Evolutionary conservation across 441 rosid genomes (phyloP).

Genomic region (Gossypium aridum): DNA sequence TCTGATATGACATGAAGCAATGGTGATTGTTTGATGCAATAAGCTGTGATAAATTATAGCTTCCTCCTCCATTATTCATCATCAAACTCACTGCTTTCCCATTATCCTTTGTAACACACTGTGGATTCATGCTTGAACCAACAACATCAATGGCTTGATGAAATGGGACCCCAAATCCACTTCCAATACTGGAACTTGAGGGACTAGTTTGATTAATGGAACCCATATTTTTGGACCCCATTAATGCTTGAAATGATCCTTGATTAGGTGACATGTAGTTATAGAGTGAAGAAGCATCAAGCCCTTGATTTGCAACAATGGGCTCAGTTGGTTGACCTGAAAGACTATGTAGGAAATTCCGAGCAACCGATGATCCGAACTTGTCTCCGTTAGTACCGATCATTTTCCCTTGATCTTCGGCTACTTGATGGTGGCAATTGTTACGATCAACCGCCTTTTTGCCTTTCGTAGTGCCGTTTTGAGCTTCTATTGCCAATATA

Average conservation of each 20-base stretch:
- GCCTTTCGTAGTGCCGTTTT: constrained; percentile 21
- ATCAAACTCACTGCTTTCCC: not conserved
- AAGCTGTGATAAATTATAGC: constrained; percentile 27
- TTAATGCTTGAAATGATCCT: constrained; percentile 27
- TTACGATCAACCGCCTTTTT: constrained; percentile 21
- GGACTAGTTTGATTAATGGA: constrained; percentile 18
- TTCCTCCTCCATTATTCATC: constrained; percentile 12
- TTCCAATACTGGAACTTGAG: constrained; percentile 20
- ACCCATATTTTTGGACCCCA: constrained; percentile 15
- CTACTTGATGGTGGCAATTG: constrained; percentile 9
- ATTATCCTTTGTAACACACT: not conserved
- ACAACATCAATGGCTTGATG: constrained; percentile 22
- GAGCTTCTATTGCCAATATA: constrained; percentile 40
- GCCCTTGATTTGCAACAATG: constrained; percentile 19
- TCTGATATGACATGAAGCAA: constrained; percentile 11
- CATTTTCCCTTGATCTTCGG: constrained; percentile 13
- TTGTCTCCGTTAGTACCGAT: constrained; percentile 17
- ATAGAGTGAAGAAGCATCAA: constrained; percentile 22
- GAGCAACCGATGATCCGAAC: constrained; percentile 19
- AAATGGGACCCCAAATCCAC: constrained; percentile 28
- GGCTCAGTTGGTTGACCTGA: constrained; percentile 23
- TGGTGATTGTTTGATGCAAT: constrained; percentile 28
- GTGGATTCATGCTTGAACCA: constrained; percentile 13
- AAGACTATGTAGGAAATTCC: constrained; percentile 25
- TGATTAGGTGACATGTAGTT: constrained; percentile 24